Evolutionary conservation across 768 basidiomycete species (phyloP), one percentile per base, ranked within the genome.

Genomic region (Hemileccinum rubropunctum): DNA sequence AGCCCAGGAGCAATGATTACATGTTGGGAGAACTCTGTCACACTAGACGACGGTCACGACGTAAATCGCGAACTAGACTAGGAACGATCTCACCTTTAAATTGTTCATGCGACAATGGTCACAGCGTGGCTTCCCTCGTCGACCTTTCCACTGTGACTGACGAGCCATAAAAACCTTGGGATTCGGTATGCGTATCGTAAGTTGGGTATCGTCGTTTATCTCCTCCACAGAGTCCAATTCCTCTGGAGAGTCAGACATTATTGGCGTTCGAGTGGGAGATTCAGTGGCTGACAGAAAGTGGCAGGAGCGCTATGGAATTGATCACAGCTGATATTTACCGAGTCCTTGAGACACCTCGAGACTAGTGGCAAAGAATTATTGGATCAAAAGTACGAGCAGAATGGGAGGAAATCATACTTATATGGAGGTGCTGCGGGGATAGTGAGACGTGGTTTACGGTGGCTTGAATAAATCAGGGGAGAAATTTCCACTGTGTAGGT

Each of bases 111-210:
- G 82, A 69, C 85, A 87, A 58, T 84, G 78, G 69, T 87, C 85
- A 59, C 85, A 87, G 42, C 85, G 76, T 56, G 85, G 84, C 61
- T 87, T 87, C 45, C 85, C 85, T 69, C 85, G 75, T 51, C 83
- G 77, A 50, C 84, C 84, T 54, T 85, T 84, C 85, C 85, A 87
- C 48, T 82, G 81, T 36, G 84, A 86, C 64, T 82, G 83, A 52
- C 79, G 81, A 60, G 78, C 81, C 78, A 81, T 77, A 66, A 79
- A 84, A 45, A 80, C 73, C 70, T 80, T 82, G 32, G 81, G 79
- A 59, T 83, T 84, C 3, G 84, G 83, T 56, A 86, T 85, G 51
- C 79, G 75, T 58, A 85, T 83, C 41, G 77, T 83, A 57, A 84
- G 72, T 52, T 77, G 78, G 42, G 71, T 71, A 61, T 80, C 79